Conservation (phyloP, 495 filamentous ascomycete species). For the Penicillium samsonianum region DNA sequence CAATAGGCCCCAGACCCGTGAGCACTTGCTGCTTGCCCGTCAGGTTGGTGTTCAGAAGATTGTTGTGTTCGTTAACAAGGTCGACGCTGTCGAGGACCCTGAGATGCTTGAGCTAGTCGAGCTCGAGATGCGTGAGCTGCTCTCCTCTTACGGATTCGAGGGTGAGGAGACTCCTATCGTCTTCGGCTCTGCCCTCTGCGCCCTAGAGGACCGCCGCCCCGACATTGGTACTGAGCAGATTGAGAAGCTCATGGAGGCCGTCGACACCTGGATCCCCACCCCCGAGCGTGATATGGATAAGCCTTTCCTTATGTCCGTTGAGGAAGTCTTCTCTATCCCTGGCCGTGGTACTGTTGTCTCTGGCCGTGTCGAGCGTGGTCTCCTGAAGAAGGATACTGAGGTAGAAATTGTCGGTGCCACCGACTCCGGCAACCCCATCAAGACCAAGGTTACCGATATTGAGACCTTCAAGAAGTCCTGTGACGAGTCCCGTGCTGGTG, state of each 20-base stretch:
- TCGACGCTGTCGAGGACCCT: slow-evolving; percentile 92
- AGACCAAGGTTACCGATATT: slow-evolving; percentile 99
- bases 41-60: slow-evolving; percentile 98
- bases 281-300: slow-evolving; percentile 89
- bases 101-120: slow-evolving; percentile 99
- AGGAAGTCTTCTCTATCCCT: slow-evolving; percentile 97
- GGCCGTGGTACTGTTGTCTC: slow-evolving; percentile 97
- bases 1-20: slow-evolving; percentile 87
- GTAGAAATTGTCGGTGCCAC: slow-evolving; percentile 88
- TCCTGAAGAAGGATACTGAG: slow-evolving; percentile 86
- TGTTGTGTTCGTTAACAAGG: slow-evolving; percentile 99
- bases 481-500: slow-evolving; percentile 88
- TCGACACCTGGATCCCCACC: slow-evolving; percentile 96
- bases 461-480: slow-evolving; percentile 99
- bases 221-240: slow-evolving; percentile 87
- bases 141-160: slow-evolving; percentile 90
- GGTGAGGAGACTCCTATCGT: slow-evolving; percentile 96
- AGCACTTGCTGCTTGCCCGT: slow-evolving; percentile 95
- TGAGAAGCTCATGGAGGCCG: slow-evolving; percentile 81
- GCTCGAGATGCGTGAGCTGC: slow-evolving; percentile 99
- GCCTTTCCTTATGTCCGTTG: slow-evolving; percentile 97
- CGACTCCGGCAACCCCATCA: slow-evolving; percentile 62
- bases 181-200: slow-evolving; percentile 93
- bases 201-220: slow-evolving; percentile 81
- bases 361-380: slow-evolving; percentile 95